Evolutionary conservation across 202 grass and related monocot genomes (phyloP).

Genomic region (Elaeis oleifera): DNA sequence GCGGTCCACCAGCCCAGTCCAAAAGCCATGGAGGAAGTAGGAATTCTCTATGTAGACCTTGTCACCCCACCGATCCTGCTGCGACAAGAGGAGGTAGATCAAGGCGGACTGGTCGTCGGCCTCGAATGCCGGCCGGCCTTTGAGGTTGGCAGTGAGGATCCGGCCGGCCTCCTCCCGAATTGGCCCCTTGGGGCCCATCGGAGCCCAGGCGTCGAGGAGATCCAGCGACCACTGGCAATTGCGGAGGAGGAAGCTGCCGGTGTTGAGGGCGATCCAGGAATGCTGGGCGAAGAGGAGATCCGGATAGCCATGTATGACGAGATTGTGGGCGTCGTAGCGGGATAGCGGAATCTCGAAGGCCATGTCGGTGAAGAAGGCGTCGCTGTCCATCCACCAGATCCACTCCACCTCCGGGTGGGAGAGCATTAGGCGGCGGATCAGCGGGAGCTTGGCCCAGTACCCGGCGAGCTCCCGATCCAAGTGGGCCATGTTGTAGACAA

Average conservation of each 20-base stretch:
- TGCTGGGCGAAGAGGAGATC: conserved; percentile 35
- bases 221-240: conserved; percentile 57
- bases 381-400: conserved; percentile 51
- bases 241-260: conserved; percentile 40
- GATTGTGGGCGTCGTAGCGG: conserved; percentile 31
- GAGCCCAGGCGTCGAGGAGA: conserved; percentile 43
- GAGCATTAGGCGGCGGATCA: conserved; percentile 39
- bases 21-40: conserved; percentile 53
- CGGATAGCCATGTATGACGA: conserved; percentile 39
- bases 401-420: conserved; percentile 44
- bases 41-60: conserved; percentile 48
- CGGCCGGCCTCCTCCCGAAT: conserved; percentile 35
- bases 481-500: conserved; percentile 36
- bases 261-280: conserved; percentile 41
- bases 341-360: conserved; percentile 31
- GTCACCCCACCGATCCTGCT: conserved; percentile 39
- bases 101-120: conserved; percentile 44
- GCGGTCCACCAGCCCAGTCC: conserved; percentile 42
- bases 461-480: conserved; percentile 30
- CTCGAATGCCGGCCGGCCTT: conserved; percentile 30
- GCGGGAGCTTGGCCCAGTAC: conserved; percentile 37
- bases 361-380: conserved; percentile 52
- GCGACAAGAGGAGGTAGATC: conserved; percentile 40
- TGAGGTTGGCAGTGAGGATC: conserved; percentile 29
- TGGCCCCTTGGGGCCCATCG: conserved; percentile 38